phyloP scores from a whole-genome alignment of 1,139 yeast species.

The Scheffersomyces parashehatae region DNA sequence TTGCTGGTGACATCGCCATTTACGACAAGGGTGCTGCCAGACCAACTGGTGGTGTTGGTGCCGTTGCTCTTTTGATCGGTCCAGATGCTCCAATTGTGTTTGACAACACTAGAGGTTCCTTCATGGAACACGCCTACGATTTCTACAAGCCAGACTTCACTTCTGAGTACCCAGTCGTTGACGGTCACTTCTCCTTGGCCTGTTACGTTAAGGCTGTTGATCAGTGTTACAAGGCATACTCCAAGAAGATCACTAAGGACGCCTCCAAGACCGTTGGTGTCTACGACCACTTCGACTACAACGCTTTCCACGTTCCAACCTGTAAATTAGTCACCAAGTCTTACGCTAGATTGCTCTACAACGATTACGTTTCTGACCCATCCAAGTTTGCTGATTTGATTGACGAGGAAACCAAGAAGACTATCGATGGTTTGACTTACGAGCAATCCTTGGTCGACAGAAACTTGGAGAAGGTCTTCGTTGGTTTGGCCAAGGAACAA shows the following conservation, averaged over 20 bases:
- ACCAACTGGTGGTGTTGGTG: slow-evolving; percentile 99
- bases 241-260: slow-evolving; percentile 70
- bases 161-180: slow-evolving; percentile 95
- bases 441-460: slow-evolving; percentile 81
- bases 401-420: slow-evolving; percentile 56
- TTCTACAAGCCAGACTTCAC: slow-evolving; percentile 98
- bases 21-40: slow-evolving; percentile 97
- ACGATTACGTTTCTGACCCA: slow-evolving; percentile 78
- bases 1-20: slow-evolving; percentile 96
- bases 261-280: slow-evolving; percentile 60
- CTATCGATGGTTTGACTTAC: slow-evolving; percentile 62
- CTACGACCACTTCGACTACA: slow-evolving; percentile 79
- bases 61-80: slow-evolving; percentile 92
- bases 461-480: slow-evolving; percentile 80
- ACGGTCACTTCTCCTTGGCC: slow-evolving; percentile 91
- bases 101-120: slow-evolving; percentile 85
- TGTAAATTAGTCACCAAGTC: slow-evolving; percentile 94
- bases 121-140: slow-evolving; percentile 96
- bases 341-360: slow-evolving; percentile 87
- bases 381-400: slow-evolving; percentile 50
- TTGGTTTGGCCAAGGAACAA: slow-evolving; percentile 73
- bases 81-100: slow-evolving; percentile 97
- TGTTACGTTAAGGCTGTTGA: slow-evolving; percentile 96
- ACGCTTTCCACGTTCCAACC: slow-evolving; percentile 98
- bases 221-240: slow-evolving; percentile 78